Conservation (phyloP, 306 rosid species). For the Acacia acuminata region DNA sequence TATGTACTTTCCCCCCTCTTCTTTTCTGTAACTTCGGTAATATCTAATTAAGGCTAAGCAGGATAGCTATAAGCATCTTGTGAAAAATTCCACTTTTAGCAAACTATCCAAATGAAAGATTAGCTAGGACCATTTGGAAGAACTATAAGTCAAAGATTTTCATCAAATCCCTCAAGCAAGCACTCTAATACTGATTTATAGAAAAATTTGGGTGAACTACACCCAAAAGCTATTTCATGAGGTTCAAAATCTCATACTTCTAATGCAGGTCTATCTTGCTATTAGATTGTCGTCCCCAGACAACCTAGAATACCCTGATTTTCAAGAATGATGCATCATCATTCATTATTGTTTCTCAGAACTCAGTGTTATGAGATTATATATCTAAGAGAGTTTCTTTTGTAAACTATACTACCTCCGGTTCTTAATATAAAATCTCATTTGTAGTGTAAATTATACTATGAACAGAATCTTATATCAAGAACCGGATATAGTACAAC, state of each 20-base stretch:
- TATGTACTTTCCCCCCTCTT: slow-evolving; percentile 27
- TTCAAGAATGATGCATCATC: background rate
- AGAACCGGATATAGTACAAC: no score
- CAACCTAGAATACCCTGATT: background rate
- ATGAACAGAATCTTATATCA: no score
- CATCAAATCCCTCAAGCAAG: background rate
- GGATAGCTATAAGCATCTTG: background rate
- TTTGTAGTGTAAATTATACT: no score
- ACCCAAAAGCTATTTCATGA: background rate
- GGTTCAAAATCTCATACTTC: background rate
- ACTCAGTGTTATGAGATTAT: background rate
- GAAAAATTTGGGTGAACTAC: background rate
- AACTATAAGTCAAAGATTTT: background rate
- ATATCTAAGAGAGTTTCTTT: background rate
- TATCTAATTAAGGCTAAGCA: background rate
- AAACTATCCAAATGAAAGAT: background rate
- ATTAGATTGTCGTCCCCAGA: background rate
- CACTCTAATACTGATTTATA: background rate
- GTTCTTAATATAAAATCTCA: no score
- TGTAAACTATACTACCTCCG: background rate
- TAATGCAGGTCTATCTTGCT: background rate
- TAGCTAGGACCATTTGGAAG: background rate
- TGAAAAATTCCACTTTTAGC: background rate
- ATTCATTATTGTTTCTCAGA: background rate
- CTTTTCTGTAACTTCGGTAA: background rate